phyloP scores from a whole-genome alignment of 495 filamentous ascomycete genomes.

The Aspergillus carlsbadensis region DNA sequence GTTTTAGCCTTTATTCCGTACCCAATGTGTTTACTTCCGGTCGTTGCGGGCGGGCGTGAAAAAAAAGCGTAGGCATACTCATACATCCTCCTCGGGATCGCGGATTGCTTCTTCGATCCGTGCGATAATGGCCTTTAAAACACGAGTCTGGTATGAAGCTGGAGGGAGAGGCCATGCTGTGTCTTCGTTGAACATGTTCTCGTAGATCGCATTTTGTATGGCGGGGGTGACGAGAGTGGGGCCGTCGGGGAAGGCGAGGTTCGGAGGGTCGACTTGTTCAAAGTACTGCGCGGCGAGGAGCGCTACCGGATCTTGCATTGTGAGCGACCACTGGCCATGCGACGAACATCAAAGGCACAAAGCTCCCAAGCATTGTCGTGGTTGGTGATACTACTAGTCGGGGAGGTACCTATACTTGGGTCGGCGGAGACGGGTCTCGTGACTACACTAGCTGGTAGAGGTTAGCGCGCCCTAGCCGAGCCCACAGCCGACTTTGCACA shows the following conservation, averaged over 20 bases:
- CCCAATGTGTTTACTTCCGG: background rate
- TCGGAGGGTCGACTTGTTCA: slow-evolving; percentile 58
- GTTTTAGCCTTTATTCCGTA: background rate
- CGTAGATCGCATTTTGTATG: slow-evolving; percentile 63
- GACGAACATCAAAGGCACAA: background rate
- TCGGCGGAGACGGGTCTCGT: slow-evolving; percentile 2
- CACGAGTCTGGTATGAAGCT: slow-evolving; percentile 62
- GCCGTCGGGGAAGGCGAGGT: slow-evolving; percentile 55
- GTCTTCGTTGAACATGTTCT: slow-evolving; percentile 60
- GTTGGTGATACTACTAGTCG: too few relatives aligned
- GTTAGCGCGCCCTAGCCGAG: slow-evolving; percentile 46
- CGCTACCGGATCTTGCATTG: slow-evolving; percentile 12
- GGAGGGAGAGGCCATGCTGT: slow-evolving; percentile 56
- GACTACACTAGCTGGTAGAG: slow-evolving; percentile 16
- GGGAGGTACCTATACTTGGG: background rate
- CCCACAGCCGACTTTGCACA: slow-evolving; percentile 35
- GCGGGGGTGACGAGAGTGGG: slow-evolving; percentile 48
- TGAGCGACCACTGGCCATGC: background rate
- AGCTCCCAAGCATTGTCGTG: background rate
- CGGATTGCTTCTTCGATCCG: slow-evolving; percentile 66
- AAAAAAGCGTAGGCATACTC: slow-evolving; percentile 25
- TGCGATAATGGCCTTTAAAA: slow-evolving; percentile 66
- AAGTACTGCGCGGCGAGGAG: slow-evolving; percentile 58
- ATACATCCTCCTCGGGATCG: slow-evolving; percentile 84
- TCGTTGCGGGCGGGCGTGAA: background rate